Evolutionary conservation across 208 protist species (phyloP).

Genomic region (Crithidia mellificae): DNA sequence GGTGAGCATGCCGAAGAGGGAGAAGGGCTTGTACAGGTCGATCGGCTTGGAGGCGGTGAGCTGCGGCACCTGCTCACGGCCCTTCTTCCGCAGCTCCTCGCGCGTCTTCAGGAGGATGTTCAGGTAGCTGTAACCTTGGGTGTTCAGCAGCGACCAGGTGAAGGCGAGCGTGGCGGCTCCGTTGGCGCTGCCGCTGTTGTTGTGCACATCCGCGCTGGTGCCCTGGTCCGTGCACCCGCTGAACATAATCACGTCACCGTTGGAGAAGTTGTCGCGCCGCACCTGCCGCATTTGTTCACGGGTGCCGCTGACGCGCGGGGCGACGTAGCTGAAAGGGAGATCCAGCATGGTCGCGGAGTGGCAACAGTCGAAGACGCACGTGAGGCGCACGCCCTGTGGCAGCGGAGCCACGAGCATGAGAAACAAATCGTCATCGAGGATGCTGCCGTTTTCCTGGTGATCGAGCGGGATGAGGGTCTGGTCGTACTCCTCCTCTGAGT

Average conservation of each 20-base stretch:
- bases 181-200: conserved; percentile 45
- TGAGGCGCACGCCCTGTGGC: conserved; percentile 83
- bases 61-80: conserved; percentile 86
- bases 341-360: conserved; percentile 91
- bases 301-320: conserved; percentile 16
- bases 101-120: conserved; percentile 84
- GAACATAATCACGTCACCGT: conserved; percentile 89
- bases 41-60: conserved; percentile 90
- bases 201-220: conserved; percentile 80
- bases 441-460: conserved; percentile 61
- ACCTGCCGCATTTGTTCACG: conserved; percentile 60
- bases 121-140: conserved; percentile 64
- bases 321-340: conserved; percentile 87
- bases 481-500: conserved; percentile 78
- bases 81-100: conserved; percentile 68
- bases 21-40: conserved; percentile 89
- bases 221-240: conserved; percentile 86
- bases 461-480: conserved; percentile 86
- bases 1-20: conserved; percentile 80
- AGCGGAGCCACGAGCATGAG: conserved; percentile 71
- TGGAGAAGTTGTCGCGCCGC: conserved; percentile 72
- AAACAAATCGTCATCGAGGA: conserved; percentile 92
- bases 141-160: conserved; percentile 77
- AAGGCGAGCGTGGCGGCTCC: conserved; percentile 86
- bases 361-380: conserved; percentile 93